Conservation (phyloP, 768 basidiomycete genomes). For the Agrocybe pediades region DNA sequence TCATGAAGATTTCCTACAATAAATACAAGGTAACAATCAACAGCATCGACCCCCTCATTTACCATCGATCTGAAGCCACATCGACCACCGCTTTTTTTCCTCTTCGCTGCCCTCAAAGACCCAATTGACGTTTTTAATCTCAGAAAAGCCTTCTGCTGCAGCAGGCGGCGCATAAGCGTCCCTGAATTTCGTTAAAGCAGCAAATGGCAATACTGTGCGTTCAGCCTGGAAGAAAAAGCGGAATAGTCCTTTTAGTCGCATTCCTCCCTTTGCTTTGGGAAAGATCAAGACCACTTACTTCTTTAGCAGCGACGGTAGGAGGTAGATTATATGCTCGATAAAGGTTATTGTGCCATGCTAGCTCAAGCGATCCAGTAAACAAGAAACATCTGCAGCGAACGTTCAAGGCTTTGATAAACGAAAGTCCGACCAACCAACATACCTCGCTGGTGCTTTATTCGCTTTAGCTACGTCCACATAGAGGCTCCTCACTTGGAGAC, state of each 20-base stretch:
- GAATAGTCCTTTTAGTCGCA: neutral
- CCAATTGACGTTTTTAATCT: conserved; percentile 81
- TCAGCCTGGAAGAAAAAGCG: conserved; percentile 33
- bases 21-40: too few species aligned
- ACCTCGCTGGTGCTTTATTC: conserved; percentile 59
- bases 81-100: conserved; percentile 71
- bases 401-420: neutral
- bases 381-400: conserved; percentile 58
- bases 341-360: conserved; percentile 93
- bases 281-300: conserved; percentile 37
- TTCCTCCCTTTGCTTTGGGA: neutral
- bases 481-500: conserved; percentile 61
- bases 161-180: conserved; percentile 68
- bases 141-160: conserved; percentile 70
- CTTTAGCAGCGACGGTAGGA: conserved; percentile 37
- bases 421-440: conserved; percentile 1
- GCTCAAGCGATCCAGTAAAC: conserved; percentile 75
- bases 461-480: conserved; percentile 73
- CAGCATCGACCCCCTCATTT: conserved; percentile 54
- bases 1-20: too few species aligned
- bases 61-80: conserved; percentile 84
- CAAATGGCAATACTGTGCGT: conserved; percentile 58
- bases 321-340: conserved; percentile 76
- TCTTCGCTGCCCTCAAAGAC: conserved; percentile 75
- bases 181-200: conserved; percentile 59